These are phyloP conservation scores for Dalbergia cultrata DNA, from an alignment of 306 rosid genomes.

Conservation along the genomic window DNA sequence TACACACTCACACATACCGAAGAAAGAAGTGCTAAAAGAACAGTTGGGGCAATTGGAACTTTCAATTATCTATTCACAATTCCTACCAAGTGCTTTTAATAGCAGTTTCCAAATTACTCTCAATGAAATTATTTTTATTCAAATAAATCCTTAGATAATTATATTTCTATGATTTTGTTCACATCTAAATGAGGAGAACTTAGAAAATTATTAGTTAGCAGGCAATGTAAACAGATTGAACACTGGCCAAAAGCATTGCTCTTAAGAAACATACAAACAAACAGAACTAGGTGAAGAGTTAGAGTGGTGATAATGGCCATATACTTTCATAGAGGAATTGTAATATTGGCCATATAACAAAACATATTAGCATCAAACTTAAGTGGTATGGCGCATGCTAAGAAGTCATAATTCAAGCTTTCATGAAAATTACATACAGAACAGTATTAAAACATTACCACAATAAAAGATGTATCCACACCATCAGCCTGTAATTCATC, in stretches of 20 bases:
- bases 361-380: conserved; percentile 11
- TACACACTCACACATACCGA: conserved; percentile 29
- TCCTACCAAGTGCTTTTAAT: conserved; percentile 23
- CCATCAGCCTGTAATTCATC: conserved; percentile 82
- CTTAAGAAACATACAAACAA: background rate
- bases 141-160: background rate
- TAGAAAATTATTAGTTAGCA: conserved; percentile 3
- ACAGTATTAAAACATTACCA: conserved; percentile 54
- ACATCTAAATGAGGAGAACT: conserved; percentile 6
- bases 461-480: conserved; percentile 81
- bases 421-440: conserved; percentile 28
- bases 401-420: conserved; percentile 3
- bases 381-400: background rate
- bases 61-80: conserved; percentile 24
- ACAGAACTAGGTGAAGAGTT: background rate
- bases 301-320: conserved; percentile 13
- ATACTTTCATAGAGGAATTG: background rate
- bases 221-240: conserved; percentile 36
- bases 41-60: background rate
- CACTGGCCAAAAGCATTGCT: conserved; percentile 23
- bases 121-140: background rate
- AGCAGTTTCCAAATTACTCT: conserved; percentile 27
- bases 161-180: conserved; percentile 1
- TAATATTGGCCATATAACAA: conserved; percentile 9
- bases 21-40: conserved; percentile 18